These are phyloP conservation scores for Lentinus tigrinus DNA, from an alignment of 768 basidiomycete species.

Conservation along the genomic window DNA sequence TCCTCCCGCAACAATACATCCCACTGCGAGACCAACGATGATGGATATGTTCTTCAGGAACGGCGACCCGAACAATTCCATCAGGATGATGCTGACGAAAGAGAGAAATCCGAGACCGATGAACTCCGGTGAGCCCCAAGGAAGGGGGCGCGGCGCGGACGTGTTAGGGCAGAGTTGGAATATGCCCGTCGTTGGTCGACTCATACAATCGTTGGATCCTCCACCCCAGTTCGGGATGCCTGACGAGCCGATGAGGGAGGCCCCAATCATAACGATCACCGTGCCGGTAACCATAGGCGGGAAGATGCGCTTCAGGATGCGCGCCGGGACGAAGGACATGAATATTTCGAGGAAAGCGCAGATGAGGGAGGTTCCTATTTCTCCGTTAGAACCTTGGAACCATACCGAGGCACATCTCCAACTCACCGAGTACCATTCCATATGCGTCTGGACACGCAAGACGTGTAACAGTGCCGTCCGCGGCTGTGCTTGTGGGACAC, in stretches of 20 bases:
- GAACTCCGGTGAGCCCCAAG: constrained; percentile 82
- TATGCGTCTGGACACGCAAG: constrained; percentile 77
- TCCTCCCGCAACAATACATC: constrained; percentile 80
- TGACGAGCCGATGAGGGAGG: constrained; percentile 69
- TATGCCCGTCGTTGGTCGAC: constrained; percentile 60
- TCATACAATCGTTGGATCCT: constrained; percentile 69
- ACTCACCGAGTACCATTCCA: constrained; percentile 68
- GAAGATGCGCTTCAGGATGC: constrained; percentile 65
- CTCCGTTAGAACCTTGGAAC: neutral
- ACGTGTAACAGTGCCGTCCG: constrained; percentile 59
- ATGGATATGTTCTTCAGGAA: constrained; percentile 82
- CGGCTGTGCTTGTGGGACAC: constrained; percentile 56
- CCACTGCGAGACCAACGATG: constrained; percentile 72
- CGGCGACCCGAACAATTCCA: constrained; percentile 81
- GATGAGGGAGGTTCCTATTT: constrained; percentile 67
- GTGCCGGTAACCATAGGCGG: constrained; percentile 83
- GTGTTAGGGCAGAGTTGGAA: constrained; percentile 75
- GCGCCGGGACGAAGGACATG: constrained; percentile 71
- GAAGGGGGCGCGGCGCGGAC: constrained; percentile 65
- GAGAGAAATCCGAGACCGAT: constrained; percentile 87
- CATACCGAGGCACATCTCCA: neutral
- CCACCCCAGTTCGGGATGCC: constrained; percentile 85
- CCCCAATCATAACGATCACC: constrained; percentile 79
- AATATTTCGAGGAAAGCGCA: constrained; percentile 82
- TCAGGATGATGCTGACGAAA: constrained; percentile 72